Base-by-base conservation (phyloP, 2,329 filamentous ascomycete species). In the Biscogniauxia marginata region DNA sequence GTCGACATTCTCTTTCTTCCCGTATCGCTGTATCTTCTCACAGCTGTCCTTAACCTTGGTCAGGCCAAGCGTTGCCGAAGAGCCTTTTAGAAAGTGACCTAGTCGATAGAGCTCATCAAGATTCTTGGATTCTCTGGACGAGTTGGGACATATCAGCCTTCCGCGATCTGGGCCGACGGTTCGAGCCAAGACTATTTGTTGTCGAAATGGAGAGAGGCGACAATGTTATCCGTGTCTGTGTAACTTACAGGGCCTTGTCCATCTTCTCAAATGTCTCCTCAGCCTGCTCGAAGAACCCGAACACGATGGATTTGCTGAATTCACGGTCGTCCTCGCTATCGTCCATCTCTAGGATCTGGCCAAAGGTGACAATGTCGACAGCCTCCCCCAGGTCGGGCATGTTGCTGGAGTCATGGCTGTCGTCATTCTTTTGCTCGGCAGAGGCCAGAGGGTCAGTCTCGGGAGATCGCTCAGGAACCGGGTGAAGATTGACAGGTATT, bases 301-400 rank as follows among this genome's bases (percentile, higher is more conserved):
- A 88, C 49, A 98, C 93, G 63, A 99, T 93, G 58, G 89, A 88
- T 67, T 81, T 84, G 76, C 90, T 96, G 80, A 98, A 98, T 49
- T 96, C 91, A 66, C 87, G 83, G 62, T 93, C 89, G 9, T 87
- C 84, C 64, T 90, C 88, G 62, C 90, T 89, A 62, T 98, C 95
- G 73, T 99, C 95, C 93, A 99, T 97, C 75, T 98, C 95, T 61
- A 98, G 84, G 72, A 99, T 98, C 79, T 98, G 95, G 67, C 88
- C 86, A 68, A 99, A 99, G 55, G 92, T 96, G 54, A 75, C 72
- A 59, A 80, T 77, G 73, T 98, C 93, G 74, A 99, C 87, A 70
- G 82, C 81, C 63, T 95, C 89, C 57, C 85, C 86, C 63, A 91
- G 84, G 58, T 90, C 84, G 57, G 80, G 79, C 67, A 85, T 73